phyloP scores from a whole-genome alignment of 2,329 filamentous ascomycete genomes.

The Fusarium annulatum region DNA sequence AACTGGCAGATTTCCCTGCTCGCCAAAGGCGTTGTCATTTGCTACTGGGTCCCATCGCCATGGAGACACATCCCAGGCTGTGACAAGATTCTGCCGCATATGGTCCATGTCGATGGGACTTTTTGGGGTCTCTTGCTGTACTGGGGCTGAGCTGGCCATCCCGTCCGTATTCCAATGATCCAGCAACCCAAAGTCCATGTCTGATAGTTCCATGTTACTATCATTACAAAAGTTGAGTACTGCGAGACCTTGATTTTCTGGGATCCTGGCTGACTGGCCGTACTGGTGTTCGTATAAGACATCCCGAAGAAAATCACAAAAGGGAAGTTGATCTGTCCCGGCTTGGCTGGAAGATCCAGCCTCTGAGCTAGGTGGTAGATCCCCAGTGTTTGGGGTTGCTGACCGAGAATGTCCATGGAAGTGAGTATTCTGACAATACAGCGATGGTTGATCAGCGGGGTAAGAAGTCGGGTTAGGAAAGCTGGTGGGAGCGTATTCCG shows the following conservation, averaged over 20 bases:
- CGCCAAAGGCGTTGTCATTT: slow-evolving; percentile 57
- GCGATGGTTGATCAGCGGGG: slow-evolving; percentile 23
- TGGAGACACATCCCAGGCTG: slow-evolving; percentile 62
- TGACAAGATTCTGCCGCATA: slow-evolving; percentile 60
- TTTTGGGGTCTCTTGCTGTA: slow-evolving; percentile 39
- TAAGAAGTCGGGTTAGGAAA: slow-evolving; percentile 13
- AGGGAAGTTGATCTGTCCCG: slow-evolving; percentile 54
- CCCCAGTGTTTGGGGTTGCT: slow-evolving; percentile 35
- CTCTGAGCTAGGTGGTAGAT: slow-evolving; percentile 32
- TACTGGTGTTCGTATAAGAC: slow-evolving; percentile 61
- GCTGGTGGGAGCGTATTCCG: slow-evolving; percentile 13
- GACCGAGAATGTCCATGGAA: slow-evolving; percentile 32
- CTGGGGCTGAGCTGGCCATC: slow-evolving; percentile 39
- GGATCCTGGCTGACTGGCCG: slow-evolving; percentile 48
- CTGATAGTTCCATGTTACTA: slow-evolving; percentile 61
- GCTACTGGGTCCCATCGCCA: slow-evolving; percentile 62
- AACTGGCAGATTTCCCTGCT: slow-evolving; percentile 59
- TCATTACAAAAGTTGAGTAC: slow-evolving; percentile 64
- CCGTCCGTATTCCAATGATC: slow-evolving; percentile 61
- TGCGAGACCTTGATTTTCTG: slow-evolving; percentile 55
- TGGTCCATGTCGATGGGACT: slow-evolving; percentile 56
- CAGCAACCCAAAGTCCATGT: slow-evolving; percentile 63
- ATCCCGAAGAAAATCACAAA: slow-evolving; percentile 63
- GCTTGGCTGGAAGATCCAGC: slow-evolving; percentile 28
- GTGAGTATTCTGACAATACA: slow-evolving; percentile 25